Percentiles rank a stretch among this genome's conserved stretches.
These are phyloP conservation scores for Buddleja alternifolia DNA, from an alignment of 257 asterid species.

Conservation along the genomic window DNA sequence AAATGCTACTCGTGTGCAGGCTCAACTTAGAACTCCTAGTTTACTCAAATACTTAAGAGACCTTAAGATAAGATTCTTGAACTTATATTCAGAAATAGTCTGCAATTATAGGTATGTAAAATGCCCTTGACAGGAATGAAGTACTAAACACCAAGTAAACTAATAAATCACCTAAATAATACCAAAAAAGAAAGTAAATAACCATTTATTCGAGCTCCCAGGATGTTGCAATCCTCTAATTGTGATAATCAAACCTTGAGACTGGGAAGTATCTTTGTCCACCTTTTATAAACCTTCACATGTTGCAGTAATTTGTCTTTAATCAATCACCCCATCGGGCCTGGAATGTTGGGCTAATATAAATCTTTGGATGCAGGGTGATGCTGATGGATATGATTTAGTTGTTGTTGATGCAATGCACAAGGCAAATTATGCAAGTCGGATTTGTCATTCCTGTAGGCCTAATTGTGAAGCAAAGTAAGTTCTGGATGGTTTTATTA, in stretches of 20 bases:
- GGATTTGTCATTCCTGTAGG: conserved; percentile 97
- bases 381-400: conserved; percentile 98
- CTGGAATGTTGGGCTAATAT: conserved; percentile 23
- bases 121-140: neutral
- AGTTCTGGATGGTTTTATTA: conserved; percentile 37
- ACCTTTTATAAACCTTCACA: neutral
- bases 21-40: neutral
- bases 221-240: conserved; percentile 4
- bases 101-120: neutral
- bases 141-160: neutral
- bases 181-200: neutral
- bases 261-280: neutral
- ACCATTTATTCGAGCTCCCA: conserved; percentile 1
- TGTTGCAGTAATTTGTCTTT: conserved; percentile 3
- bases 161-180: neutral
- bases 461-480: conserved; percentile 99
- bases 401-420: conserved; percentile 99
- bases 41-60: neutral
- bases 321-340: neutral
- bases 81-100: neutral
- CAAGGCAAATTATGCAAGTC: conserved; percentile 98
- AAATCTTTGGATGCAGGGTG: conserved; percentile 72
- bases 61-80: neutral
- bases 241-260: neutral
- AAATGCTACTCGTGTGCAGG: neutral